Percentiles rank a stretch among this genome's conserved stretches.
Conservation (phyloP, 768 basidiomycete genomes). For the Coprinellus micaceus region DNA sequence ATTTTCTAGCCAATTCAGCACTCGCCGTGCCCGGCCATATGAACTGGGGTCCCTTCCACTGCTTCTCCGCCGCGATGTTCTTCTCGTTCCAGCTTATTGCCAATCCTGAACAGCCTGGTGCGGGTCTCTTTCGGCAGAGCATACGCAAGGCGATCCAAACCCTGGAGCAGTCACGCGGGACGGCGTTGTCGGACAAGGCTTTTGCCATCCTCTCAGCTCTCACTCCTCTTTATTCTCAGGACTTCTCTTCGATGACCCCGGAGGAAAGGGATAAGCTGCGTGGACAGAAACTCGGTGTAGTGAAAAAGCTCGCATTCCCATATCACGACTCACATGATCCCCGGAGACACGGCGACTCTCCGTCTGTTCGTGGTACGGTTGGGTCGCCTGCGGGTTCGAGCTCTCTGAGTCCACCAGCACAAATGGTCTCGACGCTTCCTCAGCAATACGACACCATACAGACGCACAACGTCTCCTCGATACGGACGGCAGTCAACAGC, state of each 20-base stretch:
- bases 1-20: constrained; percentile 66
- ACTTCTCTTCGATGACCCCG: constrained; percentile 47
- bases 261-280: constrained; percentile 59
- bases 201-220: constrained; percentile 67
- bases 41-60: constrained; percentile 80
- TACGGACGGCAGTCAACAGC: constrained; percentile 22
- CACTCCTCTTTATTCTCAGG: constrained; percentile 67
- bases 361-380: constrained; percentile 40
- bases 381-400: constrained; percentile 58
- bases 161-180: constrained; percentile 61
- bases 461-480: constrained; percentile 23
- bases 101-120: constrained; percentile 76
- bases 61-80: constrained; percentile 86
- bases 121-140: constrained; percentile 69
- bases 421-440: constrained; percentile 32
- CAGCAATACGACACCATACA: constrained; percentile 35
- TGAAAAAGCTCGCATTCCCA: constrained; percentile 78
- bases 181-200: constrained; percentile 71
- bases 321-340: constrained; percentile 66
- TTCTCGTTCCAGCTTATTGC: constrained; percentile 87
- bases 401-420: constrained; percentile 55
- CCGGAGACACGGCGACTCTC: constrained; percentile 47
- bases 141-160: constrained; percentile 66
- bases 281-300: constrained; percentile 56
- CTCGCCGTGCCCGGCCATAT: constrained; percentile 78